Evolutionary conservation across 106 monocot species (phyloP).

Genomic region (Dendrobium huoshanense): DNA sequence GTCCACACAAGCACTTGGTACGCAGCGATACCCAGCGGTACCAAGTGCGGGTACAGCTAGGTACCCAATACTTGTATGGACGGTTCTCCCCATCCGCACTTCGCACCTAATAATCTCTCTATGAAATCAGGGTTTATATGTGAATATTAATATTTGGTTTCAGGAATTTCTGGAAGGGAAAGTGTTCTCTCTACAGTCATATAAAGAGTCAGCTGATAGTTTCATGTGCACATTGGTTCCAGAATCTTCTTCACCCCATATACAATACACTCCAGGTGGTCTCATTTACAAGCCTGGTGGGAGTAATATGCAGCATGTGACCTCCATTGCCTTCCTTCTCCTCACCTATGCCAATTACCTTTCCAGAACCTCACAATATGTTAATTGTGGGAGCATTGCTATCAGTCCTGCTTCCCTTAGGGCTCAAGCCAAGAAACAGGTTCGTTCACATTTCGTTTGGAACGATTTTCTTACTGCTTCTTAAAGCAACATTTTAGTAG

Average conservation of each 20-base stretch:
- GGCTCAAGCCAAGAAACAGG: constrained; percentile 80
- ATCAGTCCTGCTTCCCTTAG: constrained; percentile 55
- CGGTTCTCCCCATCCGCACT: no score
- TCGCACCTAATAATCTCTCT: no score
- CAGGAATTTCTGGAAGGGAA: constrained; percentile 80
- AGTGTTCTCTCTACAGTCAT: constrained; percentile 53
- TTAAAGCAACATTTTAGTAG: no score
- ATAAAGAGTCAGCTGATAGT: constrained; percentile 84
- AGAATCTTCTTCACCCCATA: constrained; percentile 68
- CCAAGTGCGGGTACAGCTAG: no score
- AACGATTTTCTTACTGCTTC: no score
- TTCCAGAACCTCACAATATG: constrained; percentile 40
- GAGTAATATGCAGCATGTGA: constrained; percentile 98
- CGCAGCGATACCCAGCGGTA: no score
- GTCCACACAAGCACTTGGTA: no score
- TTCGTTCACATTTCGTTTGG: background rate
- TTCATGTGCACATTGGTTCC: constrained; percentile 90
- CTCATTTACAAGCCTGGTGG: constrained; percentile 92
- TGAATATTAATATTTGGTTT: background rate
- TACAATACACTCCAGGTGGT: constrained; percentile 73
- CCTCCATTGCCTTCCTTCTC: constrained; percentile 86
- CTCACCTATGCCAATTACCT: constrained; percentile 86
- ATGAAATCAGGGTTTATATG: background rate
- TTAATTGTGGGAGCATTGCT: constrained; percentile 57
- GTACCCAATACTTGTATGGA: no score